Conservation (phyloP, 1,284 basidiomycete genomes). For the Chondrostereum purpureum region DNA sequence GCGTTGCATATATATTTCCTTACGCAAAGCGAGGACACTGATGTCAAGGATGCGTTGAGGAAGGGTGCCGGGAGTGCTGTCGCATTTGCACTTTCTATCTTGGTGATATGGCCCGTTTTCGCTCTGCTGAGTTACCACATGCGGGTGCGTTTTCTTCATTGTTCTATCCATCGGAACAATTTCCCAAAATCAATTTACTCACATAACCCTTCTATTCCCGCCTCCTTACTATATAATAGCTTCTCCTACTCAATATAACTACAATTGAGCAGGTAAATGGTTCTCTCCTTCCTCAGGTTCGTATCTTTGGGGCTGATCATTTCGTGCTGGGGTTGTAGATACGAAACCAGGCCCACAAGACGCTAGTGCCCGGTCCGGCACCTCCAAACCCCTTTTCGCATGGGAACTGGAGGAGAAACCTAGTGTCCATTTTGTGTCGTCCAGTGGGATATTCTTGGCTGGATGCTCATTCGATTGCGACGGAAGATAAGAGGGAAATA, state of each 20-base stretch:
- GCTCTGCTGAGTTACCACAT: slow-evolving; percentile 81
- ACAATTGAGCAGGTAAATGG: slow-evolving; percentile 85
- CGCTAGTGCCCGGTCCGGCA: slow-evolving; percentile 48
- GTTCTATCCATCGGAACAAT: slow-evolving; percentile 4
- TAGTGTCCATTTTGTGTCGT: slow-evolving; percentile 63
- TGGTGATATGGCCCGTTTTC: slow-evolving; percentile 74
- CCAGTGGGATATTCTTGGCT: slow-evolving; percentile 70
- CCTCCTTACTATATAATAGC: slow-evolving; percentile 31
- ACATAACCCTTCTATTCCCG: slow-evolving; percentile 3
- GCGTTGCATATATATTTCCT: slow-evolving; percentile 75
- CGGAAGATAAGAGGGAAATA: slow-evolving; percentile 60
- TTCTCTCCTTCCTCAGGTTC: slow-evolving; percentile 9
- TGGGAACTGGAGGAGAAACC: slow-evolving; percentile 63
- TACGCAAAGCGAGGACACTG: slow-evolving; percentile 42
- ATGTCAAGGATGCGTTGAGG: slow-evolving; percentile 52
- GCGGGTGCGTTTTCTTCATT: slow-evolving; percentile 46
- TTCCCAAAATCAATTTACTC: slow-evolving; percentile 7
- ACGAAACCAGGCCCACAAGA: slow-evolving; percentile 73
- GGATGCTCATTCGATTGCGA: slow-evolving; percentile 44
- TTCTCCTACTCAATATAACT: slow-evolving; percentile 79
- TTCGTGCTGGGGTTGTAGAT: slow-evolving; percentile 38
- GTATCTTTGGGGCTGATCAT: slow-evolving; percentile 5
- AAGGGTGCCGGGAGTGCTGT: slow-evolving; percentile 72
- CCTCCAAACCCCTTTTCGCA: slow-evolving; percentile 78
- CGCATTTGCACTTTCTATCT: slow-evolving; percentile 62